Evolutionary conservation across 2,329 filamentous ascomycete species (phyloP), one percentile per base, ranked within the genome.

Genomic region (Hyphodiscus sp.): DNA sequence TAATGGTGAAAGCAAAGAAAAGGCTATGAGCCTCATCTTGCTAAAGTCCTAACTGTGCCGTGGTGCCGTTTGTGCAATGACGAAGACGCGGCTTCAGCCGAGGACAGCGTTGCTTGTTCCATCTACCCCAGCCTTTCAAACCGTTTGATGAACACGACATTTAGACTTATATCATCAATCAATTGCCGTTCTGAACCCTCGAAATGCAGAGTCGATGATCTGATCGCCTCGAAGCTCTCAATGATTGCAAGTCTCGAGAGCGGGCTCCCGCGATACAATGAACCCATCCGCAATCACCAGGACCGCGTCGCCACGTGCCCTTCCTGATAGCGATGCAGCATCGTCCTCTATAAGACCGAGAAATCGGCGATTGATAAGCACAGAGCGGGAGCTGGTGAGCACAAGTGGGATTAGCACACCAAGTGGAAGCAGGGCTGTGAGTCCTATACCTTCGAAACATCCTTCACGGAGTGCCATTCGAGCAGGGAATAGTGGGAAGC

Each of bases 381-480:
- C 64, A 7, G 65, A 67, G 49, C 63, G 65, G 46, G 67, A 68
- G 51, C 56, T 68, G 29, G 55, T 60, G 7, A 64, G 50, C 33
- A 65, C 61, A 19, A 60, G 57, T 52, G 60, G 59, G 26, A 65
- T 55, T 2, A 61, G 57, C 58, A 73, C 70, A 54, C 67, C 73
- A 42, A 59, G 65, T 16, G 62, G 71, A 20, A 76, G 74, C 61
- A 72, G 76, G 55, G 70, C 70, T 9, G 72, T 70, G 19, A 80
- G 77, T 62, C 77, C 79, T 19, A 71, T 79, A 49, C 76, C 77
- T 7, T 69, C 71, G 8, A 67, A 71, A 51, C 73, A 71, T 54
- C 71, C 63, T n/a, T 65, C 53, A 2, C 47, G 55, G 44, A 41
- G 41, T 41, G 50, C 26, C 48, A 38, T 47, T n/a, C 42, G 20